These are phyloP conservation scores for Solanum lycopersicoides DNA, from an alignment of 257 asterid genomes.

Conservation along the genomic window DNA sequence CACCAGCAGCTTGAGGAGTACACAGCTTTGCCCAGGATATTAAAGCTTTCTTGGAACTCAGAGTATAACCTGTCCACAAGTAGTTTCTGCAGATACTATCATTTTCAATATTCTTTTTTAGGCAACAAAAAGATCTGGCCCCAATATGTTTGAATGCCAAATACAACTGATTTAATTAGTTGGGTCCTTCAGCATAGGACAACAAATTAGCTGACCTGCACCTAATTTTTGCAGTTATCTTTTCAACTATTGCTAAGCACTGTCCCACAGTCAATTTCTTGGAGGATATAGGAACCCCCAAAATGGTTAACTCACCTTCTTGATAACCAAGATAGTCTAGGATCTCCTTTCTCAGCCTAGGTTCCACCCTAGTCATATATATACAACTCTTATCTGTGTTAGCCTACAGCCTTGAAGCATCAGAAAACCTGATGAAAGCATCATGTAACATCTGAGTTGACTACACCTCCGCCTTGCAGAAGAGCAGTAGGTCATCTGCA, in stretches of 20 bases:
- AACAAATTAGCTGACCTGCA: neutral
- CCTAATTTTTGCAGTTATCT: neutral
- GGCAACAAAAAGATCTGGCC: too few relatives aligned
- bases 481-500: too few relatives aligned
- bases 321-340: neutral
- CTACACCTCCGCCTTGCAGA: too few relatives aligned
- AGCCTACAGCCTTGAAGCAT: neutral
- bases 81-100: too few relatives aligned
- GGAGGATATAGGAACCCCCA: neutral
- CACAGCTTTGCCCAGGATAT: too few relatives aligned
- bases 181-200: neutral
- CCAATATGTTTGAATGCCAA: neutral
- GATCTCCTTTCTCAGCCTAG: neutral
- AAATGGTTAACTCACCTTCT: neutral
- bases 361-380: neutral
- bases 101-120: too few relatives aligned
- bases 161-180: neutral
- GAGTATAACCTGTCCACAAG: too few relatives aligned
- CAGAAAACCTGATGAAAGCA: too few relatives aligned
- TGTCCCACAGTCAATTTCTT: neutral
- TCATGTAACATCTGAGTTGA: too few relatives aligned
- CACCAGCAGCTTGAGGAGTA: too few relatives aligned
- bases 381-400: neutral
- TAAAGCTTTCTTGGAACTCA: too few relatives aligned
- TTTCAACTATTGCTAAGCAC: neutral